Evolutionary conservation across 129 eudicot genomes (phyloP).

Genomic region (Saposhnikovia divaricata): DNA sequence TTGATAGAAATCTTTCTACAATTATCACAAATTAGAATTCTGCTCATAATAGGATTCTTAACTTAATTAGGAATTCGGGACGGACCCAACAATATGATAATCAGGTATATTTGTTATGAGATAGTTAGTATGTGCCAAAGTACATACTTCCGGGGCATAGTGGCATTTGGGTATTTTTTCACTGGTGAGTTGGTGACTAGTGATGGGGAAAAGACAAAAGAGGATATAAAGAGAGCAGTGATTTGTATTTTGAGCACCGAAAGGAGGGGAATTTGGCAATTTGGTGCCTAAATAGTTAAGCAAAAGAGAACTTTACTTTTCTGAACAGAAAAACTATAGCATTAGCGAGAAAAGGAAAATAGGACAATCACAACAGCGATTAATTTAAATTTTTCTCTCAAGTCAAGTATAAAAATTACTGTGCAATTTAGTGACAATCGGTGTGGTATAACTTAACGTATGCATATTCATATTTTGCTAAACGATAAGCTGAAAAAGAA

Average conservation of each 20-base stretch:
- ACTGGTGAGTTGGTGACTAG: conserved; percentile 9
- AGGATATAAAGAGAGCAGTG: conserved; percentile 16
- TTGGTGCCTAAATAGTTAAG: neutral
- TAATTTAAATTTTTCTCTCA: too few species aligned
- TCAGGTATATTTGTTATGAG: conserved; percentile 8
- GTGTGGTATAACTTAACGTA: too few species aligned
- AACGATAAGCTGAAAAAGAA: neutral
- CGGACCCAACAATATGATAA: neutral
- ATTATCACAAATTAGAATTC: too few species aligned
- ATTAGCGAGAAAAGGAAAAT: neutral
- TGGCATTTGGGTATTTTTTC: conserved; percentile 8
- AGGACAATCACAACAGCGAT: neutral
- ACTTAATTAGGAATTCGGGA: too few species aligned
- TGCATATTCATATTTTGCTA: neutral
- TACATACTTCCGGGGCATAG: conserved; percentile 6
- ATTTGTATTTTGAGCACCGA: conserved; percentile 48
- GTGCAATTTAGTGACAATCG: too few species aligned
- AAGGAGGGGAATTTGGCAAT: conserved; percentile 24
- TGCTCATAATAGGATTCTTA: too few species aligned
- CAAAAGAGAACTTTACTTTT: neutral
- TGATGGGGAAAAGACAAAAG: conserved; percentile 11
- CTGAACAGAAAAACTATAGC: neutral
- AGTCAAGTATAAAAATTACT: too few species aligned
- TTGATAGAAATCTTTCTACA: too few species aligned
- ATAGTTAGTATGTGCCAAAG: conserved; percentile 6